Evolutionary conservation across 306 rosid genomes (phyloP), one percentile per base, ranked within the genome.

Genomic region (Prunus fruticosa): DNA sequence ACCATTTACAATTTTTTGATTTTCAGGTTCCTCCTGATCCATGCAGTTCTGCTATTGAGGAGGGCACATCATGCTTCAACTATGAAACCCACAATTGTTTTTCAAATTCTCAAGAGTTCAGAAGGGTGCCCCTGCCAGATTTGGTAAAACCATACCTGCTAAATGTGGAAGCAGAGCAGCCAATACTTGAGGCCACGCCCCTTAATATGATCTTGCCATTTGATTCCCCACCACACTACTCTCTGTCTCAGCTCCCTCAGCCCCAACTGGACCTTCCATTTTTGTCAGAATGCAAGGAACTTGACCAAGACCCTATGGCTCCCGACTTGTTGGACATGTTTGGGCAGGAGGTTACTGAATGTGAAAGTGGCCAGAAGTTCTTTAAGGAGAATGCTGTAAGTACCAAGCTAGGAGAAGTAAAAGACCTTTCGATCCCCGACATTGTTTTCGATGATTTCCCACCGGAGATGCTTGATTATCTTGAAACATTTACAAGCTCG

Each of bases 391-490:
- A 66, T 28, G 11, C 34, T 43, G 72, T 12, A 62, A 68, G 54
- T 72, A 54, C 13, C 27, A 6, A 64, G 19, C 11, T 74, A 18
- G 62, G 41, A 56, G 69, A 20, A 56, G 23, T 61, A 38, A 79
- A 57, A 57, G 73, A 52, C 74, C 64, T 43, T 57, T 62, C 58
- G 52, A 81, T 50, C 41, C 51, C 78, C 8, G 49, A 63, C 71
- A 68, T 62, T 38, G 76, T 78, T 51, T 90, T 86, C 34, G 79
- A 88, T 43, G 90, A 90, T 47, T 60, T 90, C 45, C 66, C 90
- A 52, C 65, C 64, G 22, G 91, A 90, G 20, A 75, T 85, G 64
- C 78, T 90, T 82, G 88, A 86, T 69, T 86, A 81, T 56, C 82
- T 86, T 51, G 81, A 87, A 71, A 68, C 78, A n/a, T 56, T 77